These are phyloP conservation scores for Trematosphaeria pertusa DNA, from an alignment of 2,329 filamentous ascomycete genomes.

Conservation along the genomic window DNA sequence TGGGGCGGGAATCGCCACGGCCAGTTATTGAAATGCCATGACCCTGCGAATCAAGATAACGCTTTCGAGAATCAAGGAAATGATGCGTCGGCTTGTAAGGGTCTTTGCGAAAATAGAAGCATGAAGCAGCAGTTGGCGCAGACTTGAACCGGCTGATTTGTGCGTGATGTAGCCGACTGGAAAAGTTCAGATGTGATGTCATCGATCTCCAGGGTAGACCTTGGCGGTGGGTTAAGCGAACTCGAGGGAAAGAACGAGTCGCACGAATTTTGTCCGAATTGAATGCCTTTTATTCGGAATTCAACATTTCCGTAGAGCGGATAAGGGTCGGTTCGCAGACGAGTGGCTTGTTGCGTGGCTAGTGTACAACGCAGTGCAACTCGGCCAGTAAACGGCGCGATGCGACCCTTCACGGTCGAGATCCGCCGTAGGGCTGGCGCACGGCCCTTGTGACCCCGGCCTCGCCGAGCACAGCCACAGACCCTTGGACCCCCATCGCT, in stretches of 20 bases:
- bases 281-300: not conserved
- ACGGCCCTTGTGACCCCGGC: not conserved
- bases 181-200: too few relatives aligned
- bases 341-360: slow-evolving; percentile 9
- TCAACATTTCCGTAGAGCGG: not conserved
- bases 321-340: not conserved
- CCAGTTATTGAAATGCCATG: slow-evolving; percentile 1
- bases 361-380: not conserved
- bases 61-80: not conserved
- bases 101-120: slow-evolving; percentile 7
- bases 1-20: not conserved
- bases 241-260: too few relatives aligned
- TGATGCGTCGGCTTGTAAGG: not conserved
- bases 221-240: too few relatives aligned
- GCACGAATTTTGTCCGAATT: too few relatives aligned
- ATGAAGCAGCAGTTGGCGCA: slow-evolving; percentile 8
- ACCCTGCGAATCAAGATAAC: not conserved
- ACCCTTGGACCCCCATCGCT: not conserved
- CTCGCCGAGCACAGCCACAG: not conserved
- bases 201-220: too few relatives aligned
- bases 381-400: not conserved
- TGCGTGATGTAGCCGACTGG: not conserved
- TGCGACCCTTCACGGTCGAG: not conserved
- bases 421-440: not conserved
- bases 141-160: slow-evolving; percentile 6